Base-by-base conservation (phyloP, 352 stramenopile species). In the Phytophthora litchii region DNA sequence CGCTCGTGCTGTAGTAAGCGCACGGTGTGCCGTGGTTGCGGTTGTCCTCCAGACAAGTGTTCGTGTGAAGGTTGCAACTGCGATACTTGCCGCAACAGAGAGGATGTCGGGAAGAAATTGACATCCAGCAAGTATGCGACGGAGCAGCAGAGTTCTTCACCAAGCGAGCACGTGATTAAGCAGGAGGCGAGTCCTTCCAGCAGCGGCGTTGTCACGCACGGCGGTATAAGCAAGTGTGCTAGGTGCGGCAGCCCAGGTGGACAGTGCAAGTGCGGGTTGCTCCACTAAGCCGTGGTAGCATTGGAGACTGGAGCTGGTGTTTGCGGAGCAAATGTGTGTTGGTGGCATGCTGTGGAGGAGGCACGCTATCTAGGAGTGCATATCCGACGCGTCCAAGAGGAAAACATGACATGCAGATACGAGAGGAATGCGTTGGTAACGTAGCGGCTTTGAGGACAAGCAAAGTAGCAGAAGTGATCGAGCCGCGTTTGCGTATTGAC, bases 181-280 rank as follows among this genome's bases (percentile, higher is more conserved):
- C 44, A 57, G 1, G 35, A 46, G 14, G 13, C 20, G 14, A 38
- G 32, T 35, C 11, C 23, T 16, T 23, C 40, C 21, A 54, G 35
- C 10, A 16, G 44, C 27, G 47, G 47, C 23, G 23, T n/a, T n/a
- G 41, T 40, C 8, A 34, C 41, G 25, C 37, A 25, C 3, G 31
- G 17, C 17, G 5, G 11, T 1, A 31, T 40, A 16, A 25, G 10
- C 10, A 12, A 47, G 17, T 76, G 67, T 9, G 48, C 11, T 31
- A 52, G 19, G 0, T 76, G 67, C 23, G 57, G 67, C n/a, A 68
- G 50, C 10, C 36, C 56, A 2, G 37, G 20, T 14, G 67, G 44
- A 8, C 41, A 60, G n/a, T 75, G 67, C 56, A 62, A 63, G 47
- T 75, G 67, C 48, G 64, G 58, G 0, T 52, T 72, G 12, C 32